Base-by-base conservation (phyloP, 1,284 basidiomycete genomes). In the Porodaedalea pini region DNA sequence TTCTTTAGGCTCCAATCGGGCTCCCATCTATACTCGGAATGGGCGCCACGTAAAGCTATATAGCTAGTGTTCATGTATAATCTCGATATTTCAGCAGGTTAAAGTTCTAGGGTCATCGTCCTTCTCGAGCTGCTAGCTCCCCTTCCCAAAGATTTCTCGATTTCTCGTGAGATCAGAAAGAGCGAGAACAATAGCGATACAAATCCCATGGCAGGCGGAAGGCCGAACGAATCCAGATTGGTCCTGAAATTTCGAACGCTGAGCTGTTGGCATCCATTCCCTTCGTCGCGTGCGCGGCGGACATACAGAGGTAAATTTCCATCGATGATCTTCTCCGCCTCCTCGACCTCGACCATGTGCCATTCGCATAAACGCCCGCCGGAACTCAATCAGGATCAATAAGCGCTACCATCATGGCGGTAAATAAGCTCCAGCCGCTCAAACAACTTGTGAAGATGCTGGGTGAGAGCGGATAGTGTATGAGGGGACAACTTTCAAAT, bases 261-360 rank as follows among this genome's bases (percentile, higher is more conserved):
- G n/a, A 44, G 21, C 11, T 2, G 11, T 17, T 6, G 17, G n/a
- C 5, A 21, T 44, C 11, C 41, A 23, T 21, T 44, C 11, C 17
- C 41, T 21, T 19, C 41, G 21, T 23, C 21, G 21, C 21, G 41
- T 21, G n/a, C 32, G n/a, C n/a, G 41, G 21, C 41, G 41, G 21
- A 44, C 21, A 21, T 44, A 8, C n/a, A 41, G 39, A 51, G 51
- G 51, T 29, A 40, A 52, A 40, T 17, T 52, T 19, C 25, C 15
- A 23, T 27, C 21, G 19, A 27, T 6, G 21, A 37, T 52, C 51
- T 52, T 52, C 51, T 52, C 23, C n/a, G 10, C 25, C 5, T 29
- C 51, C 51, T 52, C 51, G 45, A 48, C 45, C 27, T 48, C 45
- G 51, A 41, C 51, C 51, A 52, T 52, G 51, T 52, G 51, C 23